Conservation (phyloP, 768 basidiomycete species). For the Boletus rex-veris region DNA sequence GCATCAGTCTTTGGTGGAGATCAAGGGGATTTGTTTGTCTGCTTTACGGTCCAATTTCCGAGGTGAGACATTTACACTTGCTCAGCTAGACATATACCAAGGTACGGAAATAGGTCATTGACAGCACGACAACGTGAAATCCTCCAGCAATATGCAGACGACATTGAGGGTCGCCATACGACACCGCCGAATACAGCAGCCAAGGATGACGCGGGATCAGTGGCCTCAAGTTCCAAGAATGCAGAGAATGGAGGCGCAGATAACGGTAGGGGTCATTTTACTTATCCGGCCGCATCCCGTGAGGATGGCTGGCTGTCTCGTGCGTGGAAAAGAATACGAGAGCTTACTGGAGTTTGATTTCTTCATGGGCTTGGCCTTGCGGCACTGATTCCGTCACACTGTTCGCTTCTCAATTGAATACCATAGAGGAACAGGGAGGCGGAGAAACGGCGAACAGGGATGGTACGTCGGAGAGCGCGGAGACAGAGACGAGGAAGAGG, state of each 20-base stretch:
- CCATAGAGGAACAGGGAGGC: constrained; percentile 18
- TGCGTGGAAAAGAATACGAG: constrained; percentile 63
- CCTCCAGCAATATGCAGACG: constrained; percentile 86
- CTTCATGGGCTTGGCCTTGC: constrained; percentile 44
- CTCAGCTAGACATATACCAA: constrained; percentile 4
- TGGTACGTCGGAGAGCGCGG: constrained; percentile 39
- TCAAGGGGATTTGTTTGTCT: constrained; percentile 84
- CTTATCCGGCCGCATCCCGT: constrained; percentile 50
- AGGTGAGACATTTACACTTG: constrained; percentile 53
- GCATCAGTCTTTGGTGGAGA: constrained; percentile 53
- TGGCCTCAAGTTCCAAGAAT: constrained; percentile 17
- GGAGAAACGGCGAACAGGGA: constrained; percentile 27
- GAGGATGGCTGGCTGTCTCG: constrained; percentile 67
- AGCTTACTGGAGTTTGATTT: constrained; percentile 68
- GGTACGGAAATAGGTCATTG: constrained; percentile 55
- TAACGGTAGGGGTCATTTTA: constrained; percentile 78
- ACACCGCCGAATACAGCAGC: constrained; percentile 13
- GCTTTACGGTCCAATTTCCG: constrained; percentile 84
- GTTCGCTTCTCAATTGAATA: constrained; percentile 32
- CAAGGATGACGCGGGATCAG: constrained; percentile 19
- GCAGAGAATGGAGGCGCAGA: constrained; percentile 23
- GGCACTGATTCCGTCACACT: constrained; percentile 23
- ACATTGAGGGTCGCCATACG: constrained; percentile 69
- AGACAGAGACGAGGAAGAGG: constrained; percentile 45
- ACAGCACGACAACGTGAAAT: constrained; percentile 82